Evolutionary conservation across 495 filamentous ascomycete genomes (phyloP).

Genomic region (Aspergillus olivimuriae): DNA sequence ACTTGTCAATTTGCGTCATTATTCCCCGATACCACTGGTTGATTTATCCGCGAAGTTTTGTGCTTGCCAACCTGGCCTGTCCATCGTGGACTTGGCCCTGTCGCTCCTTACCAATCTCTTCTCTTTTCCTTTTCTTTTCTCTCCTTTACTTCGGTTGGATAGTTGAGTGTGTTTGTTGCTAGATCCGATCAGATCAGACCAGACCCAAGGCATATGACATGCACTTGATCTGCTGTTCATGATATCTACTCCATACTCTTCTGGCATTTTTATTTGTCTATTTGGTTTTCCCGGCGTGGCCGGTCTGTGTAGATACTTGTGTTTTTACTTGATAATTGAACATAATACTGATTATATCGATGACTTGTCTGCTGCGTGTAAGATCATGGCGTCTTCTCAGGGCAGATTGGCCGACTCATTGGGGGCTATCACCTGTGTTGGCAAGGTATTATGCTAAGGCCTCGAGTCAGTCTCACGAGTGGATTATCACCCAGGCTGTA

Average conservation of each 20-base stretch:
- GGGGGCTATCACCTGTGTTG: no score
- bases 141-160: background rate
- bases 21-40: constrained; percentile 10
- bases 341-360: background rate
- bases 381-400: no score
- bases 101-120: constrained; percentile 3
- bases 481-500: no score
- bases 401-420: no score
- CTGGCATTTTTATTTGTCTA: background rate
- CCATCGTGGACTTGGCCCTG: background rate
- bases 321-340: background rate
- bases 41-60: background rate
- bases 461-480: no score
- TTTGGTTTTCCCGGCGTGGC: background rate
- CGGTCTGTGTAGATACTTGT: constrained; percentile 1
- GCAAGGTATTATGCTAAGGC: no score
- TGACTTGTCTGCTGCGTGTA: background rate
- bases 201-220: background rate
- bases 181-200: background rate
- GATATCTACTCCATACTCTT: background rate
- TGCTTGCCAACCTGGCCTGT: background rate
- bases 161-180: background rate
- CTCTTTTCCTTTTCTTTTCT: constrained; percentile 1
- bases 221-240: background rate
- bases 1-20: background rate